Conservation (phyloP, 352 stramenopile species). For the Phytophthora fragariae region DNA sequence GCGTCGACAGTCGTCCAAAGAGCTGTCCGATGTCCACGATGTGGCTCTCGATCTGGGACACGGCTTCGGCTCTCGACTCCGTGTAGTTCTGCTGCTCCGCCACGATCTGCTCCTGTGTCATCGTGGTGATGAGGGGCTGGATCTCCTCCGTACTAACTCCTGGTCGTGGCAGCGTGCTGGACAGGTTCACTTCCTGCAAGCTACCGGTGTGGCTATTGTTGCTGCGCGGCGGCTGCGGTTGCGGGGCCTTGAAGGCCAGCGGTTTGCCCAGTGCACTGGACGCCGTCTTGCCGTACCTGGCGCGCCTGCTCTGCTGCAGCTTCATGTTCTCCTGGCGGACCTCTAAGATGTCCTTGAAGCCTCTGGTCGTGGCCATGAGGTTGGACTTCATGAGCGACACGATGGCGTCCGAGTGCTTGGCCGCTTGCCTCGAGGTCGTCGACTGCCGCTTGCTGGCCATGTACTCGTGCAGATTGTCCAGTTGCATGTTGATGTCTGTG, state of each 20-base stretch:
- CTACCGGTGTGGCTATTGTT: conserved; percentile 42
- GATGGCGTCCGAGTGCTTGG: conserved; percentile 84
- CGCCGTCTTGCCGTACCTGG: conserved; percentile 78
- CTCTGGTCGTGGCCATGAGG: conserved; percentile 77
- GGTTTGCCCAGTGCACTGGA: conserved; percentile 80
- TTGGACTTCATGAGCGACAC: conserved; percentile 89
- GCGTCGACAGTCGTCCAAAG: conserved; percentile 78
- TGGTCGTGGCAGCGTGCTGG: conserved; percentile 66
- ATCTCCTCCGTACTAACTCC: conserved; percentile 55
- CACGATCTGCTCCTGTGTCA: conserved; percentile 80
- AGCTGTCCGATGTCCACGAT: conserved; percentile 89
- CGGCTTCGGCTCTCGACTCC: conserved; percentile 73
- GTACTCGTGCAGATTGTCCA: conserved; percentile 87
- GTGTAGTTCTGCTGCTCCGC: conserved; percentile 83
- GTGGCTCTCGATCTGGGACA: conserved; percentile 88
- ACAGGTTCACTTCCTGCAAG: conserved; percentile 51
- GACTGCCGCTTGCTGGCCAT: conserved; percentile 71
- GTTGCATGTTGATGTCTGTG: conserved; percentile 86
- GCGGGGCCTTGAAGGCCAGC: conserved; percentile 67
- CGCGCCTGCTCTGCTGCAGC: conserved; percentile 81
- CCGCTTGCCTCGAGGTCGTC: conserved; percentile 69
- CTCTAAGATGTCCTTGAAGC: conserved; percentile 89
- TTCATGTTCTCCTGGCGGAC: conserved; percentile 91
- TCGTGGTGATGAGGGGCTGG: conserved; percentile 75
- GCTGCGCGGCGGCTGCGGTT: conserved; percentile 25